Base-by-base conservation (phyloP, 140 eudicot species). In the Flaveria floridana region DNA sequence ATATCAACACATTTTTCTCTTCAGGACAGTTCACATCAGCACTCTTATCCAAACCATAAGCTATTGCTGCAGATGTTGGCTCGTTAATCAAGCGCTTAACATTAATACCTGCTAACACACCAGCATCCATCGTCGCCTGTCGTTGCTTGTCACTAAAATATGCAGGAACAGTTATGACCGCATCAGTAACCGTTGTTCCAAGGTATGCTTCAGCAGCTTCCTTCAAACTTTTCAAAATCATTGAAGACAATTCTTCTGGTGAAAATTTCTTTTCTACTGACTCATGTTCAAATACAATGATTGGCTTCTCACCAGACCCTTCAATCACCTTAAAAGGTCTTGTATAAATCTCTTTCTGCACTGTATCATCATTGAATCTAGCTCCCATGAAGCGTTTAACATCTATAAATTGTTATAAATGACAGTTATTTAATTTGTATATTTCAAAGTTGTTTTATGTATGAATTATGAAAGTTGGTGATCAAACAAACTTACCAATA, bases 51-150 rank as follows among this genome's bases (percentile, higher is more conserved):
- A 70, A 4, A 47, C 65, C 77, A 61, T 70, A 78, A 0, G 72
- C 77, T 30, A 70, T 78, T 14, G 82, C 82, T 5, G 77, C 77
- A 47, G 77, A 53, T 12, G 82, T 78, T 51, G 82, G 82, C 77
- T 78, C 82, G 10, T 13, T 78, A 46, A 78, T 30, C 46, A 70
- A 61, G 0, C 47, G 65, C 65, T 57, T 69, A 20, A 77, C 76
- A 8, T 70, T 70, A 2, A 69, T 52, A 0, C 82, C 82, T 0
- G 77, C 82, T 9, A 78, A 15, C 15, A 11, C 34, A 16, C 56
- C 77, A 13, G 82, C 77, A 46, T 37, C 77, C 56, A 25, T 70
- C 1, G 77, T 78, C 23, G 72, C 77, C 30, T 78, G 77, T 2
- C 77, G 77, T 61, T 78, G 82, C 21, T 30, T 70, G 72, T 78